Conservation (phyloP, 2,329 filamentous ascomycete species). For the Achaetomium macrosporum region DNA sequence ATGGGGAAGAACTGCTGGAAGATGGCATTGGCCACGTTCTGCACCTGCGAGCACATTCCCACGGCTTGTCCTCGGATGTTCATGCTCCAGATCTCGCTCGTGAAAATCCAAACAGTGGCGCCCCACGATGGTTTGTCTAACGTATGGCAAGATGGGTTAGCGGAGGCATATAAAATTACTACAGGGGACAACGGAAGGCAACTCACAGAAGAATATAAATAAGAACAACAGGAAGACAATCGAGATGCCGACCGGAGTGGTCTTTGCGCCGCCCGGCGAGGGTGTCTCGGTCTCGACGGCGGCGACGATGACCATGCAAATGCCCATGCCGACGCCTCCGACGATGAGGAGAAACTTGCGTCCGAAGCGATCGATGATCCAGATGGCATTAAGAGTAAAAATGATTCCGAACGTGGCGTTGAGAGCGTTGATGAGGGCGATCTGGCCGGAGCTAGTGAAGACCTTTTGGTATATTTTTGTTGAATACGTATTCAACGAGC, state of each 20-base stretch:
- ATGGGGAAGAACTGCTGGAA: constrained; percentile 6
- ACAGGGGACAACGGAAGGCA: no score
- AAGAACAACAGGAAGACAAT: no score
- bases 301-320: background rate
- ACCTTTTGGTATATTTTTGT: background rate
- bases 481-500: constrained; percentile 1
- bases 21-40: constrained; percentile 1
- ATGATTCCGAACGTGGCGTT: background rate
- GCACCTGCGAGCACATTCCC: background rate
- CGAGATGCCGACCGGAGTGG: no score
- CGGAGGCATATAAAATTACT: no score
- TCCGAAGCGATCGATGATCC: constrained; percentile 1
- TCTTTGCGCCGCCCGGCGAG: no score
- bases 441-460: background rate
- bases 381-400: background rate
- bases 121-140: constrained; percentile 2
- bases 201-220: no score
- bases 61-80: background rate
- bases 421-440: constrained; percentile 2
- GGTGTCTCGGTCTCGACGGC: background rate
- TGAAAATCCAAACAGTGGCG: background rate
- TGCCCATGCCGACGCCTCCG: background rate
- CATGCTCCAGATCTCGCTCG: background rate
- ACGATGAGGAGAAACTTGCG: background rate
- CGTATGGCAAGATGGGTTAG: no score